phyloP scores from a whole-genome alignment of 139 green algal genomes.

The Chlorokybus atmophyticus region DNA sequence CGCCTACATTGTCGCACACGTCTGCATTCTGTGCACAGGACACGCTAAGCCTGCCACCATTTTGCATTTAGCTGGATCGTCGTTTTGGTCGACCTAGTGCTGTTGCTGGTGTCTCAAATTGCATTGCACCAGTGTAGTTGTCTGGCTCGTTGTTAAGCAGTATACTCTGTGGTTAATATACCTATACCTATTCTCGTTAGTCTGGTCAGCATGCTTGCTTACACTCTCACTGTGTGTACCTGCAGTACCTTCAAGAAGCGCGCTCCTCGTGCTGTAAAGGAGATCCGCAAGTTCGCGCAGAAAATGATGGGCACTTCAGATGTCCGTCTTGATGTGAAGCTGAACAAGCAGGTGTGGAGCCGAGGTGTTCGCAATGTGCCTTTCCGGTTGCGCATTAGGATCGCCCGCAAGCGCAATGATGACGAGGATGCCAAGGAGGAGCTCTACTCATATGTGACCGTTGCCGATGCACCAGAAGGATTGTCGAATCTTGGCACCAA shows the following conservation, averaged over 20 bases:
- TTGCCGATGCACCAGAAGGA: conserved; percentile 53
- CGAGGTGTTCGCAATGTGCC: conserved; percentile 84
- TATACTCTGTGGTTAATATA: too few relatives aligned
- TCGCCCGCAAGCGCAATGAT: conserved; percentile 85
- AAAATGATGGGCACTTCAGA: conserved; percentile 93
- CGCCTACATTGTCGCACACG: too few relatives aligned
- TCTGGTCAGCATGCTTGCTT: too few relatives aligned
- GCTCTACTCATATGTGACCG: conserved; percentile 95
- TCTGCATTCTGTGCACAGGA: too few relatives aligned
- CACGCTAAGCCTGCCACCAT: too few relatives aligned
- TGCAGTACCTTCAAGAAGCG: conserved; percentile 90
- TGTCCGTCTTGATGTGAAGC: conserved; percentile 91
- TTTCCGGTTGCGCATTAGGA: conserved; percentile 70
- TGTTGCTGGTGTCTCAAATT: too few relatives aligned
- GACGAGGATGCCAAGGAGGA: conserved; percentile 99
- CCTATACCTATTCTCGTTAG: too few relatives aligned
- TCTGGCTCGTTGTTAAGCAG: too few relatives aligned
- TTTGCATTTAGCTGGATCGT: too few relatives aligned
- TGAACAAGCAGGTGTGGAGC: conserved; percentile 97
- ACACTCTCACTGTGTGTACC: neutral
- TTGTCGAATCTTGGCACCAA: conserved; percentile 24
- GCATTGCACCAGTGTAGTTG: too few relatives aligned
- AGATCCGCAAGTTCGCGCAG: conserved; percentile 88
- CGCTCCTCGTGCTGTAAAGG: conserved; percentile 82
- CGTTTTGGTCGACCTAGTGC: too few relatives aligned